Conservation (phyloP, 2,329 filamentous ascomycete genomes). For the Neopestalotiopsis rosae region DNA sequence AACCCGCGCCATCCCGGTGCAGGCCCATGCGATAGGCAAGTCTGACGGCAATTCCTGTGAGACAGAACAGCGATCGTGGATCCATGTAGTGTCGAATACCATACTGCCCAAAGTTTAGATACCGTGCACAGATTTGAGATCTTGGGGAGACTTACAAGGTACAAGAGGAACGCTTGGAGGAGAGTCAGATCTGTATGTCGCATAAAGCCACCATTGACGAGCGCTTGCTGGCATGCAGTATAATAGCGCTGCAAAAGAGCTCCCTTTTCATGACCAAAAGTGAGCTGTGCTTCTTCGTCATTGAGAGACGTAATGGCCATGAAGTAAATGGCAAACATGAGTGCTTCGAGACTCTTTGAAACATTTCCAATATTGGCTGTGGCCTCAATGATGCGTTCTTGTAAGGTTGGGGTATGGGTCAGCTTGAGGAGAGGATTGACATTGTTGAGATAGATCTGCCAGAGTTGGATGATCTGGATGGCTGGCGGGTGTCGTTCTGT, state of each 20-base stretch:
- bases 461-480: conserved; percentile 67
- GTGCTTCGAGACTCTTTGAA: conserved; percentile 62
- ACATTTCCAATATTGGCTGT: conserved; percentile 60
- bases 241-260: conserved; percentile 59
- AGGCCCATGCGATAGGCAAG: conserved; percentile 72
- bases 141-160: conserved; percentile 55
- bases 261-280: conserved; percentile 58
- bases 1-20: conserved; percentile 65
- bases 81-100: conserved; percentile 64
- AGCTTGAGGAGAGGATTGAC: conserved; percentile 73
- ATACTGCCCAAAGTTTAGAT: conserved; percentile 47
- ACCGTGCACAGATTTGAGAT: background rate
- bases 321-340: conserved; percentile 72
- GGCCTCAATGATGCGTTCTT: conserved; percentile 68
- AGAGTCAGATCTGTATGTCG: conserved; percentile 68
- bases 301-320: conserved; percentile 63
- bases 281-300: conserved; percentile 55
- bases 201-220: conserved; percentile 71
- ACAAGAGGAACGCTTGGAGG: conserved; percentile 71
- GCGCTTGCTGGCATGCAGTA: conserved; percentile 65
- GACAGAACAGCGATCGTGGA: conserved; percentile 63
- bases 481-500: conserved; percentile 57
- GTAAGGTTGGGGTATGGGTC: conserved; percentile 69
- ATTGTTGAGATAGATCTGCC: conserved; percentile 74
- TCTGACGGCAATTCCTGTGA: conserved; percentile 69